Evolutionary conservation across 768 basidiomycete genomes (phyloP).

Genomic region (Clathrus columnatus): DNA sequence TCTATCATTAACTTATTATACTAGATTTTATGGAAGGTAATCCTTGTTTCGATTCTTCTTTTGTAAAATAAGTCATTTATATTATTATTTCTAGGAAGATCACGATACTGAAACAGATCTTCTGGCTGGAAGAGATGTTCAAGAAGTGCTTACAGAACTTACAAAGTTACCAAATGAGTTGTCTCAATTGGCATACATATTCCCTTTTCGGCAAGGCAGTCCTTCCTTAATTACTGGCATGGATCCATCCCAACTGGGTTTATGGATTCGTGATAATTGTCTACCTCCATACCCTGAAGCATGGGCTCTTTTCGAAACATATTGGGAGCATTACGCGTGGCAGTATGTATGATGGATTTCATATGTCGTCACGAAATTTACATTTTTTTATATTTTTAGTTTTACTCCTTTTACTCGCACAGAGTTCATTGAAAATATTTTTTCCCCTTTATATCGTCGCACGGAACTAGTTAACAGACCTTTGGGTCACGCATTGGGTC

Average conservation of each 20-base stretch:
- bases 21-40: constrained; percentile 1
- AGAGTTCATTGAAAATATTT: constrained; percentile 2
- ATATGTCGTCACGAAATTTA: neutral
- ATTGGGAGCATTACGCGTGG: constrained; percentile 9
- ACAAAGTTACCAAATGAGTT: neutral
- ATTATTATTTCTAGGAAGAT: neutral
- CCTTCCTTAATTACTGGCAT: neutral
- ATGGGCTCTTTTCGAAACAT: constrained; percentile 5
- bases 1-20: neutral
- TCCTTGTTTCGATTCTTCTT: neutral
- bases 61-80: neutral
- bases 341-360: neutral
- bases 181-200: constrained; percentile 2
- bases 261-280: constrained; percentile 7
- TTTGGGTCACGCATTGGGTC: neutral
- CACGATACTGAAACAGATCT: neutral
- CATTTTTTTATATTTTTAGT: neutral
- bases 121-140: neutral
- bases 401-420: constrained; percentile 5
- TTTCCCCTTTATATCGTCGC: constrained; percentile 4
- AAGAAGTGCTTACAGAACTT: neutral
- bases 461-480: constrained; percentile 1
- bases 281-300: constrained; percentile 3
- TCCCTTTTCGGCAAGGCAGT: constrained; percentile 1
- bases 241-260: neutral